Base-by-base conservation (phyloP, 2,329 filamentous ascomycete genomes). In the Exophiala lecanii-corni region DNA sequence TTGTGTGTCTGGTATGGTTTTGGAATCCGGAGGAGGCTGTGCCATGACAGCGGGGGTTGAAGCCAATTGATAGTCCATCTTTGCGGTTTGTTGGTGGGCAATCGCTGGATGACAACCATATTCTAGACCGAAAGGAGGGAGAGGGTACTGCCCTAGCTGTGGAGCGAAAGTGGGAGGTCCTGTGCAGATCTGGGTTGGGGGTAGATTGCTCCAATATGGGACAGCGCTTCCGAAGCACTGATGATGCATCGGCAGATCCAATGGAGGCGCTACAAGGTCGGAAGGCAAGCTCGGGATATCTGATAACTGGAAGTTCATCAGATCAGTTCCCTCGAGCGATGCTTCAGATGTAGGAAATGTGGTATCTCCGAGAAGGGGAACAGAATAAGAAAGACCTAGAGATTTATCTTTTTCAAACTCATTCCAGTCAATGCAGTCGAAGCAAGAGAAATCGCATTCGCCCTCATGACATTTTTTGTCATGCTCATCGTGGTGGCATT, bases 381-480 rank as follows among this genome's bases (percentile, higher is more conserved):
- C 51, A 0, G 45, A 45, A 36, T 49, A 54, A 6, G 41, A 44
- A 9, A 54, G 45, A n/a, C 52, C 54, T 15, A 53, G 43, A 34
- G 42, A 46, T 26, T 48, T 53, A 47, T 53, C 53, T 12, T 32
- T 45, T 28, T 51, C 53, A 32, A 50, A 54, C 31, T 46, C 47
- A 35, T 38, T 52, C 54, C 51, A 54, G 35, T 54, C 51, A 20
- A 54, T 50, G 32, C 51, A 54, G n/a, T 54, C 51, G 33, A 54
- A 54, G 43, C 51, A 54, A n/a, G 48, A 51, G 21, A 54, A 54
- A 13, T 55, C 53, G 25, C 50, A 50, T 16, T 55, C 50, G 34
- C 51, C 47, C 17, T 51, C 49, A 17, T 30, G 53, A 13, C 53
- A 52, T 30, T 48, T 42, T 2, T 55, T 38, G 16, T 43, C 46